These are phyloP conservation scores for Thielaviopsis musarum DNA, from an alignment of 2,329 filamentous ascomycete species.

Conservation along the genomic window DNA sequence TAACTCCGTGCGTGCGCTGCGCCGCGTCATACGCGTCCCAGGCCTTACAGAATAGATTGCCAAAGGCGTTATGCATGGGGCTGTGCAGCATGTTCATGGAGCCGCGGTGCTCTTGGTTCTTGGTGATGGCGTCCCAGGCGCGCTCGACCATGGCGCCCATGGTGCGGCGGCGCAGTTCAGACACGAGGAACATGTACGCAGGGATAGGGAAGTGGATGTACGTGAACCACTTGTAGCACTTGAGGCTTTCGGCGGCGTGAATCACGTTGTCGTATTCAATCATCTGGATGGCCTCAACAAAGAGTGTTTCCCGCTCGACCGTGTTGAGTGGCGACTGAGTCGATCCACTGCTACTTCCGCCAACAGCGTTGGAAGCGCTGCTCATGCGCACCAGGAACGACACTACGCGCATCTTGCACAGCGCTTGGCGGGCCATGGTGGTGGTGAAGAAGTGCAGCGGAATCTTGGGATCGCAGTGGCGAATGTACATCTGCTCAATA, in stretches of 20 bases:
- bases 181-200: slow-evolving; percentile 42
- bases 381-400: slow-evolving; percentile 34
- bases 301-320: slow-evolving; percentile 33
- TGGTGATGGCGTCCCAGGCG: slow-evolving; percentile 39
- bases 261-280: slow-evolving; percentile 42
- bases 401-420: slow-evolving; percentile 40
- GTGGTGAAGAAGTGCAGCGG: slow-evolving; percentile 42
- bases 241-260: slow-evolving; percentile 32
- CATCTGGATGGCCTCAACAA: slow-evolving; percentile 38
- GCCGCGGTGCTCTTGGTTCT: slow-evolving; percentile 36
- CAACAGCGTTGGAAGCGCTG: neutral
- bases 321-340: slow-evolving; percentile 22
- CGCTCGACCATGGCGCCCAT: slow-evolving; percentile 39
- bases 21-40: slow-evolving; percentile 41
- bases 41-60: slow-evolving; percentile 40
- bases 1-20: slow-evolving; percentile 27
- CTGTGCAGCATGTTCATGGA: slow-evolving; percentile 32
- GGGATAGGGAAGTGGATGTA: slow-evolving; percentile 43
- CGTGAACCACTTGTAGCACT: slow-evolving; percentile 41
- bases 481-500: slow-evolving; percentile 39
- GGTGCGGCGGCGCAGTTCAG: slow-evolving; percentile 34
- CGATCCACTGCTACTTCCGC: neutral
- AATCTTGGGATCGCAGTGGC: slow-evolving; percentile 39
- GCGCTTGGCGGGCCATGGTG: slow-evolving; percentile 36
- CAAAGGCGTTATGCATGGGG: slow-evolving; percentile 41